These are phyloP conservation scores for Coelastrella sp. DNA, from an alignment of 139 green algal species.

Conservation along the genomic window DNA sequence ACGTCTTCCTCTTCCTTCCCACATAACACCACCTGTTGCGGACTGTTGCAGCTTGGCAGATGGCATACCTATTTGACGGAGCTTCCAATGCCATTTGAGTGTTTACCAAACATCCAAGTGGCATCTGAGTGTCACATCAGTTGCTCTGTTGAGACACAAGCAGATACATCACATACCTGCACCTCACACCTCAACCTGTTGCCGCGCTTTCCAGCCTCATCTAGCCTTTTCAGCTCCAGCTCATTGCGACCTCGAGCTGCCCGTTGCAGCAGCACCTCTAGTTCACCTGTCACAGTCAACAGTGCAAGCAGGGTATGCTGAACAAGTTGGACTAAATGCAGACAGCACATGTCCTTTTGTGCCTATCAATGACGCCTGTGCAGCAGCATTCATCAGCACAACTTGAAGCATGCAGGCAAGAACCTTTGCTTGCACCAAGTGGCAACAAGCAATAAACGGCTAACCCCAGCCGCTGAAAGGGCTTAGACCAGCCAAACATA, in stretches of 20 bases:
- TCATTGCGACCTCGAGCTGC: constrained; percentile 45
- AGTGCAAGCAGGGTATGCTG: background rate
- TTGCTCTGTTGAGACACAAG: too few species aligned
- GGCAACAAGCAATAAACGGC: background rate
- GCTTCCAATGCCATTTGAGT: background rate
- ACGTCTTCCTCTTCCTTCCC: too few species aligned
- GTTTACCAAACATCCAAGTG: background rate
- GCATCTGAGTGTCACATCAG: background rate
- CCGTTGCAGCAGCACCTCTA: constrained; percentile 53
- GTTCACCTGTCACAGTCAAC: constrained; percentile 33
- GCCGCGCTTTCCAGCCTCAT: constrained; percentile 39
- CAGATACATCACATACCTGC: constrained; percentile 17
- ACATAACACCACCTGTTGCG: too few species aligned
- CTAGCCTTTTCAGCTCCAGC: constrained; percentile 49
- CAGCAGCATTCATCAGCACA: too few species aligned
- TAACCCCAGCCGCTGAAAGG: too few species aligned
- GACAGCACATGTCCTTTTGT: too few species aligned
- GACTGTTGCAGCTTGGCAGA: background rate
- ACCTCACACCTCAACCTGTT: constrained; percentile 53
- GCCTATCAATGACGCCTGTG: too few species aligned
- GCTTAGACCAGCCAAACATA: too few species aligned
- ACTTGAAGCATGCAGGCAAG: too few species aligned
- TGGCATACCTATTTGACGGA: background rate
- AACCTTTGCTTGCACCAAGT: too few species aligned
- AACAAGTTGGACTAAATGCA: too few species aligned